Percentiles rank a stretch among this genome's conserved stretches.
These are phyloP conservation scores for Trametes maxima DNA, from an alignment of 768 basidiomycete species.

Conservation along the genomic window DNA sequence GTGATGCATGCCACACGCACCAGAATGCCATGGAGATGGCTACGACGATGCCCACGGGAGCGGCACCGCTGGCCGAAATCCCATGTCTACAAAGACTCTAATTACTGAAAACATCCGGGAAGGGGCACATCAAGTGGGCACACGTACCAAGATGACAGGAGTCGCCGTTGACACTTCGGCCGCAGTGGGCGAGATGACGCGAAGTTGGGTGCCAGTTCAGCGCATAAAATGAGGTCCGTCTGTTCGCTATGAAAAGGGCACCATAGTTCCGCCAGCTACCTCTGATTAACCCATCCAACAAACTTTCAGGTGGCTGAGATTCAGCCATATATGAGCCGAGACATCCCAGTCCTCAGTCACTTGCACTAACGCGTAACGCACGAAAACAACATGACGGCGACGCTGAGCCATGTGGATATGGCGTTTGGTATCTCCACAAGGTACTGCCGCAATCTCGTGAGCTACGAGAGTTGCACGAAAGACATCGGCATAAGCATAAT, in stretches of 20 bases:
- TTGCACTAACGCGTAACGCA: constrained; percentile 2
- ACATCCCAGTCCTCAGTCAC: neutral
- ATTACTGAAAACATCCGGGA: neutral
- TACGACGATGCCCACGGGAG: constrained; percentile 13
- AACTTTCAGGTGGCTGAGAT: constrained; percentile 3
- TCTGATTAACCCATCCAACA: neutral
- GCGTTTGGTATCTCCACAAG: too few species aligned
- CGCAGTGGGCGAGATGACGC: neutral
- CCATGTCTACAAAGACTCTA: neutral
- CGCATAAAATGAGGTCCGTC: neutral
- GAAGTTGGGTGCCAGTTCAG: neutral
- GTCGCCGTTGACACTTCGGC: neutral
- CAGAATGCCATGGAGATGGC: constrained; percentile 10
- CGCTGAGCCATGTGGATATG: constrained; percentile 22
- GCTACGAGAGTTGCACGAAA: too few species aligned
- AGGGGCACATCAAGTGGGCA: too few species aligned
- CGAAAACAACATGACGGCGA: constrained; percentile 15
- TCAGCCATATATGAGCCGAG: neutral
- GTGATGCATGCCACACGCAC: neutral
- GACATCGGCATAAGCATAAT: too few species aligned
- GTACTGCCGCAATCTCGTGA: too few species aligned
- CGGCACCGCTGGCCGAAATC: neutral
- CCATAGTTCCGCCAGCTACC: constrained; percentile 3
- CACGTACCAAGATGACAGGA: constrained; percentile 2
- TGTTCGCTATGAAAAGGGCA: neutral